Base-by-base conservation (phyloP, 495 filamentous ascomycete species). In the Peziza echinospora region DNA sequence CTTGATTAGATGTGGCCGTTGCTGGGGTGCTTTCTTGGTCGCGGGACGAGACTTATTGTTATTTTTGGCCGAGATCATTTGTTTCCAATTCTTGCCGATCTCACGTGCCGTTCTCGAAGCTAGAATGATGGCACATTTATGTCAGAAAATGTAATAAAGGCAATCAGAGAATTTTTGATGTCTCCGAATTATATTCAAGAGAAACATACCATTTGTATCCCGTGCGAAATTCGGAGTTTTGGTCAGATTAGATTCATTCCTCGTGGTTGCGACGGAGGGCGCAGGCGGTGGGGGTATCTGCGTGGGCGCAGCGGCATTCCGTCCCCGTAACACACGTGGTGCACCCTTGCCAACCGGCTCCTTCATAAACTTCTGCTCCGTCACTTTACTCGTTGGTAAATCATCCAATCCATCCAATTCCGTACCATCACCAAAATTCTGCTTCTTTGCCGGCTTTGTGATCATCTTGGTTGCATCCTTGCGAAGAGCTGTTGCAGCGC, bases 331-430 rank as follows among this genome's bases (percentile, higher is more conserved):
- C 21, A 22, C 71, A 50, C 74, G 73, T 30, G 78, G 82, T 25
- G 75, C 75, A 19, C 80, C 79, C 54, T 73, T 71, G 41, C 69
- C 75, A 42, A 78, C 63, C 5, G 89, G 86, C 53, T 80, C 76
- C 60, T 85, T 86, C 44, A 84, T 65, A 52, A 75, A 97, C 56
- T 73, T 79, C 46, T 73, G 80, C 59, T 97, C 89, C 16, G 75
- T 73, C 37, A 78, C 72, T 3, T 70, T 77, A 23, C 84, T 93
- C 1, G 84, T 96, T 10, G 91, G 91, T 43, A 97, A 65, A 63
- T 97, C 89, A 54, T 96, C 89, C 60, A 97, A 96, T 10, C 71
- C 73, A 49, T 94, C 87, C 24, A 97, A 65, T 60, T 97, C 89
- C 30, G 72, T 81, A 19, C 89, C 89, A 62, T 93, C 84, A 4